Conservation (phyloP, 352 stramenopile species). For the Pythium folliculosum region DNA sequence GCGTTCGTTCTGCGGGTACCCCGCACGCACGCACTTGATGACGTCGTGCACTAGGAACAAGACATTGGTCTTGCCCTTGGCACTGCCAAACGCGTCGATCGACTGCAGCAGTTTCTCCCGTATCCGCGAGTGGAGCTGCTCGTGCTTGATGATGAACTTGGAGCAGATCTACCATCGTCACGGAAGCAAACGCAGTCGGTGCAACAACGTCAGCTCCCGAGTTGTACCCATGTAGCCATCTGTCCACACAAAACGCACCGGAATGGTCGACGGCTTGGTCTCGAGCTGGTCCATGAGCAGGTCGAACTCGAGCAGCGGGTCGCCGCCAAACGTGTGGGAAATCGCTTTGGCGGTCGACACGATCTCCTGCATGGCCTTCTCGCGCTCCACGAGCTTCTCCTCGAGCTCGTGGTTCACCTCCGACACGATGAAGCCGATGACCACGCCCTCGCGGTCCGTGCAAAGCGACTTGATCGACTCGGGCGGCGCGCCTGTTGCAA, state of each 20-base stretch:
- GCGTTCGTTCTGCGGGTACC: constrained; percentile 66
- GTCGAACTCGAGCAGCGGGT: constrained; percentile 86
- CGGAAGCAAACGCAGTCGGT: constrained; percentile 5
- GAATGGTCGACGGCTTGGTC: constrained; percentile 83
- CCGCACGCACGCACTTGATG: constrained; percentile 72
- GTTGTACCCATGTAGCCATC: constrained; percentile 3
- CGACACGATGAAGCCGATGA: constrained; percentile 88
- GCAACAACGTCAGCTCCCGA: neutral
- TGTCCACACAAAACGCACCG: constrained; percentile 43
- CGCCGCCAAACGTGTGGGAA: constrained; percentile 68
- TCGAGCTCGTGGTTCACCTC: constrained; percentile 86
- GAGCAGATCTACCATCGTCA: constrained; percentile 60
- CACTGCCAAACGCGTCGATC: constrained; percentile 62
- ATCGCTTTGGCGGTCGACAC: constrained; percentile 74
- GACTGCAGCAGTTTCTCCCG: constrained; percentile 63
- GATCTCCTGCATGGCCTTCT: constrained; percentile 84
- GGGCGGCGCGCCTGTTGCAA: constrained; percentile 53
- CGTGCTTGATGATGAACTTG: constrained; percentile 83
- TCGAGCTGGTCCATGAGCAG: constrained; percentile 83
- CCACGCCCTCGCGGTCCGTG: constrained; percentile 77
- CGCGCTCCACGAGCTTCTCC: constrained; percentile 69
- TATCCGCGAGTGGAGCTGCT: constrained; percentile 71
- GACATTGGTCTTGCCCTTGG: constrained; percentile 75
- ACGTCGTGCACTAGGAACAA: constrained; percentile 86
- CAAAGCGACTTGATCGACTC: constrained; percentile 86